Base-by-base conservation (phyloP, 2,329 filamentous ascomycete species). In the Xylaria hypoxylon region DNA sequence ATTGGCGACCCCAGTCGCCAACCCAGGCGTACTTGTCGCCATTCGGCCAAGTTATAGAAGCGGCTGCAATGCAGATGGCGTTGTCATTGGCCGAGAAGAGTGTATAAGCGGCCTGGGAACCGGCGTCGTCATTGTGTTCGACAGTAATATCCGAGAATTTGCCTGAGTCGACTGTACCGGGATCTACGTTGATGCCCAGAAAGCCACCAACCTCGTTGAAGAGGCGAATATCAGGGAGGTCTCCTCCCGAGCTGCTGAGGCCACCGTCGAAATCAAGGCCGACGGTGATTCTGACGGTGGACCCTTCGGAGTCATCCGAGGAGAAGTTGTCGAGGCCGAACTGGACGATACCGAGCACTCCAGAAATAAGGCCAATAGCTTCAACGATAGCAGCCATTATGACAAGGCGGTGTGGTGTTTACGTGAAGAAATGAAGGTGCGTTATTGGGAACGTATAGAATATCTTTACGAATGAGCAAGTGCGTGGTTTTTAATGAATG, bases 61-160 rank as follows among this genome's bases (percentile, higher is more conserved):
- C 60, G 19, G 65, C 70, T 11, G 74, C 72, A 15, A 75, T 65
- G 52, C 73, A 75, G 22, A 76, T 71, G 24, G 73, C 71, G 17
- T 76, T 64, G 11, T 71, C 64, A 48, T 75, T 72, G 13, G 62
- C 75, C 1, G 73, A 68, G 64, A 77, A 75, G 8, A 77, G 73
- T 0, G 75, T 56, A 45, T 77, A 77, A 0, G 71, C 65, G 0
- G 71, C 66, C 31, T 74, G 67, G 42, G 73, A 67, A 4, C 61
- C 71, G 5, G 19, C 15, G 19, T 69, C 42, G 22, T 65, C 56
- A 0, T 71, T 65, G 22, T 72, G 68, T 33, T 68, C 44, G 44
- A 70, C 45, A 3, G 60, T 71, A 48, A 70, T 69, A 33, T 73
- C 71, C 2, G 19, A 42, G 59, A 66, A 72, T 11, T 64, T 65